Base-by-base conservation (phyloP, 495 filamentous ascomycete genomes). In the Aspergillus saccharolyticus region DNA sequence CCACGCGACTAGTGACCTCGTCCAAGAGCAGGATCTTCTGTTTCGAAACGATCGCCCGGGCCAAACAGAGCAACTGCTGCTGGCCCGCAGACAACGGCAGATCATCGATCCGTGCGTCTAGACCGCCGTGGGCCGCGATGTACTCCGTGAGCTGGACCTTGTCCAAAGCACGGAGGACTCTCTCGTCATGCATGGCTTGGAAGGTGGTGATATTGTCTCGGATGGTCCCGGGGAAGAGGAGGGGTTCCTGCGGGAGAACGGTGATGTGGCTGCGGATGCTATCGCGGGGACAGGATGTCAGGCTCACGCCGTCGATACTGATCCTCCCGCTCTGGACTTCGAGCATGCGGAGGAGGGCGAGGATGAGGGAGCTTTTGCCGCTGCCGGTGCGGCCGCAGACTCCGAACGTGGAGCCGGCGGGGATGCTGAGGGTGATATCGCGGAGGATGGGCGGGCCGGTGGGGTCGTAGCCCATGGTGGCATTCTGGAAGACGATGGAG, bases 201-300 rank as follows among this genome's bases (percentile, higher is more conserved):
- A 66, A 62, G 0, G 77, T 77, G 62, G 82, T 75, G 1, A 80
- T 57, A 53, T 85, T 83, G 21, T 76, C 53, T 0, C 73, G 63
- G 3, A 81, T 59, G 0, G 74, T 74, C 1, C 74, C 77, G 0
- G 79, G 75, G 0, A 86, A 54, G 7, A 82, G 46, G 60, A 83
- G 80, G 0, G 81, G 70, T 12, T 82, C 72, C 46, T 87, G 82
- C 15, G 84, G 77, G 2, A 84, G 57, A 8, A 66, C 68, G 42
- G 70, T 73, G 25, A 78, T 51, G 2, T 66, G 61, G 0, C 64
- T 60, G 8, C 74, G 68, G 44, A 76, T 56, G 6, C 65, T 58
- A 50, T 68, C 52, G 0, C 60, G 66, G 0, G 64, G 70, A 7
- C 76, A 57, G 8, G 66, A 70, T 15, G 72, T 65, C 14, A 80